These are phyloP conservation scores for Cucumis variabilis DNA, from an alignment of 331 rosid genomes.

Conservation along the genomic window DNA sequence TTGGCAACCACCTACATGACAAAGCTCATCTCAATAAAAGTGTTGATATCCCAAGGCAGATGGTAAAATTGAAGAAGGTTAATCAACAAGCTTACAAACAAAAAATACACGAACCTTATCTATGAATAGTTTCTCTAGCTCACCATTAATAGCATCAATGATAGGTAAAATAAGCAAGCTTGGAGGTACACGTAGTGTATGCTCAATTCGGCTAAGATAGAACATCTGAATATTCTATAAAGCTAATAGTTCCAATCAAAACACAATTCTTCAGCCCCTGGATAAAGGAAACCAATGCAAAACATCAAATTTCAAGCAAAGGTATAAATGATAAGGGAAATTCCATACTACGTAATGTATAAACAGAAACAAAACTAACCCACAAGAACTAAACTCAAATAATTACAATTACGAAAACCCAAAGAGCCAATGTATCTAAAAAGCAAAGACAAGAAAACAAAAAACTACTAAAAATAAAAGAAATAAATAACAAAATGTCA, in stretches of 20 bases:
- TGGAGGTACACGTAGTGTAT: conserved; percentile 72
- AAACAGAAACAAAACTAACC: not conserved
- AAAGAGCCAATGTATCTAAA: not conserved
- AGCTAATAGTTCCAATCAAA: not conserved
- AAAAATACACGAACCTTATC: conserved; percentile 53
- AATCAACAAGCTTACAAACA: not conserved
- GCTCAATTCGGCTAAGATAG: conserved; percentile 77
- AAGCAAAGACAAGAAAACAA: not conserved
- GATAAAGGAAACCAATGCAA: conserved; percentile 9
- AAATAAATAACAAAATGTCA: not conserved
- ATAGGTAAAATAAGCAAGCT: conserved; percentile 56
- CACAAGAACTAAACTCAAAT: not conserved
- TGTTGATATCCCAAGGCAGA: not conserved
- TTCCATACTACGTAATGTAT: not conserved
- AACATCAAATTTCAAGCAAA: not conserved
- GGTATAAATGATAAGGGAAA: not conserved
- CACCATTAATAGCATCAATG: conserved; percentile 59
- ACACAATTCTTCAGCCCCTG: not conserved
- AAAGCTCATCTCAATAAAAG: conserved; percentile 19
- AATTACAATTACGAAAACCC: not conserved
- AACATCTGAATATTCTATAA: conserved; percentile 53
- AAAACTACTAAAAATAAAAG: not conserved
- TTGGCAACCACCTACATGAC: conserved; percentile 71
- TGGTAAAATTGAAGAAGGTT: not conserved
- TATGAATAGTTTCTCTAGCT: conserved; percentile 76